Percentiles rank a stretch among this genome's conserved stretches.
phyloP scores from a whole-genome alignment of 164 flowering plant species.

The Akebia trifoliata region DNA sequence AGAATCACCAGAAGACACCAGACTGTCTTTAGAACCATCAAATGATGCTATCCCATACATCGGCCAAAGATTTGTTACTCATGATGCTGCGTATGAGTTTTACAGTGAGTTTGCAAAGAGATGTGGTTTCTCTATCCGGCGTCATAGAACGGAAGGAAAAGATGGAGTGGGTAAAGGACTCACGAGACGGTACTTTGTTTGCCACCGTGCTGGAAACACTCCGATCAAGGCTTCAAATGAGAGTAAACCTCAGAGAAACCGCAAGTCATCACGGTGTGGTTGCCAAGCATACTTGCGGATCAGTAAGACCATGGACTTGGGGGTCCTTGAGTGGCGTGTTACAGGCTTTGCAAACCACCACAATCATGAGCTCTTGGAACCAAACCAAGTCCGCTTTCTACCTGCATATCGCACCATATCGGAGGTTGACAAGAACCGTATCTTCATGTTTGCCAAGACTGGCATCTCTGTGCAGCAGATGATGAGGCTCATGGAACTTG shows the following conservation, averaged over 20 bases:
- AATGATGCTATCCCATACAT: conserved; percentile 67
- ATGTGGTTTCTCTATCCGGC: conserved; percentile 88
- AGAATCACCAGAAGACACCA: conserved; percentile 72
- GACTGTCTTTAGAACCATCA: conserved; percentile 60
- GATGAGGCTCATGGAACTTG: conserved; percentile 94
- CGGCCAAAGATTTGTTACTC: conserved; percentile 77
- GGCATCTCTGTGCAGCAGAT: conserved; percentile 94
- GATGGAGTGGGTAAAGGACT: conserved; percentile 97
- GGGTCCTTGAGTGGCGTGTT: conserved; percentile 80
- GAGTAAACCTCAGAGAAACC: conserved; percentile 73
- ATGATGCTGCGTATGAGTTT: conserved; percentile 90
- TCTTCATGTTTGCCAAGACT: conserved; percentile 87
- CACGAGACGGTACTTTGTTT: conserved; percentile 86
- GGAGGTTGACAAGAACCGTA: conserved; percentile 67
- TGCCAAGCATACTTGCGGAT: conserved; percentile 89
- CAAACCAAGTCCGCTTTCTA: conserved; percentile 88
- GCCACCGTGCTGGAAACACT: conserved; percentile 94
- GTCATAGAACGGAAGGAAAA: conserved; percentile 91
- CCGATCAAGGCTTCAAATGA: conserved; percentile 64
- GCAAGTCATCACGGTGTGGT: conserved; percentile 91
- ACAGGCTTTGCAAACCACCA: conserved; percentile 88
- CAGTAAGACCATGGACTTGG: conserved; percentile 64
- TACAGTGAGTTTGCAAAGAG: conserved; percentile 81
- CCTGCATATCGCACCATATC: conserved; percentile 93
- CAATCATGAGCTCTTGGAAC: conserved; percentile 81